Evolutionary conservation across 2,329 filamentous ascomycete genomes (phyloP).

Genomic region (Fusarium sambucinum): DNA sequence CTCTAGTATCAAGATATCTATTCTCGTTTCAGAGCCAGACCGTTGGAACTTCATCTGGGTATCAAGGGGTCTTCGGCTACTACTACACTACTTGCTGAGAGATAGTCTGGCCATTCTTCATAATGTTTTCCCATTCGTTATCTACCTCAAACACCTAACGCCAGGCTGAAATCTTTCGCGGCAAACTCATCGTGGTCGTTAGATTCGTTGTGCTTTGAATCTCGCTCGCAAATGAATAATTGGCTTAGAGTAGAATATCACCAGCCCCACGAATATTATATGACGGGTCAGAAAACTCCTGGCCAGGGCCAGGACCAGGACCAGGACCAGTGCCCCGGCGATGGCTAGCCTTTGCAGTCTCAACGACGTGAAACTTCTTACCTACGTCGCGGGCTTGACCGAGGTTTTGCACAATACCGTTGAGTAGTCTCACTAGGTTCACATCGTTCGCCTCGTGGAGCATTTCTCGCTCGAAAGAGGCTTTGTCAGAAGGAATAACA

Average conservation of each 20-base stretch:
- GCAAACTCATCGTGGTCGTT: neutral
- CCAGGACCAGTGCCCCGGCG: slow-evolving; percentile 40
- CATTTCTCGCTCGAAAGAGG: slow-evolving; percentile 76
- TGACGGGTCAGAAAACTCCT: slow-evolving; percentile 43
- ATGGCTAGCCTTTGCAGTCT: slow-evolving; percentile 52
- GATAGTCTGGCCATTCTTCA: slow-evolving; percentile 1
- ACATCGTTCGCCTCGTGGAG: slow-evolving; percentile 87
- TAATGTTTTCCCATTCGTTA: slow-evolving; percentile 20
- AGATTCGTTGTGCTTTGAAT: neutral
- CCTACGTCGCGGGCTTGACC: slow-evolving; percentile 79
- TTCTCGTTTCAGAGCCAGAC: neutral
- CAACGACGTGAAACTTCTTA: slow-evolving; percentile 76
- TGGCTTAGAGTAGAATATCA: slow-evolving; percentile 50
- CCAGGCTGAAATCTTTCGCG: slow-evolving; percentile 44
- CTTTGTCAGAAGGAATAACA: slow-evolving; percentile 76
- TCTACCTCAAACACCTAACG: slow-evolving; percentile 47
- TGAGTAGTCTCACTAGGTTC: slow-evolving; percentile 79
- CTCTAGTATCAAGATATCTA: neutral
- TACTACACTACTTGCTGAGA: neutral
- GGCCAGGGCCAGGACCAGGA: slow-evolving; percentile 15
- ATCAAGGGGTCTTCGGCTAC: neutral
- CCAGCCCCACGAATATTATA: slow-evolving; percentile 48
- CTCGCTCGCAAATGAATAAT: neutral
- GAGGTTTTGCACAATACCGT: slow-evolving; percentile 78
- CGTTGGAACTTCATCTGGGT: neutral